These are phyloP conservation scores for Sedum album DNA, from an alignment of 164 flowering plant species.

Conservation along the genomic window DNA sequence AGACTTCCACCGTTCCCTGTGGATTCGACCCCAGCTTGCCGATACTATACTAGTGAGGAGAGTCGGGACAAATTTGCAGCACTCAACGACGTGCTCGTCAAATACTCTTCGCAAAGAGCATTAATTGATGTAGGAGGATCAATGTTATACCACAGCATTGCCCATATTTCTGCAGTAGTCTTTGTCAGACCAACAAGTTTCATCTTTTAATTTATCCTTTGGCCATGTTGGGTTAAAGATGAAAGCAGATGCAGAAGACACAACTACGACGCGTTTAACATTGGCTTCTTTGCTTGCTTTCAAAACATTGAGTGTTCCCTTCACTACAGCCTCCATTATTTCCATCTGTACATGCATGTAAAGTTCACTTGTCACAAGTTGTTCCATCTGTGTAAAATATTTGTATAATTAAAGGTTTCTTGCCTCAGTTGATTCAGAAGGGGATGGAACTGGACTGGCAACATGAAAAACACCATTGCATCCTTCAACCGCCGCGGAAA, in stretches of 20 bases:
- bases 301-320: conserved; percentile 43
- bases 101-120: too few species aligned
- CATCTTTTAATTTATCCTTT: conserved; percentile 28
- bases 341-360: not conserved
- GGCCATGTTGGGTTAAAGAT: conserved; percentile 34
- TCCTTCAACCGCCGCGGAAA: conserved; percentile 39
- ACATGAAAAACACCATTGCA: conserved; percentile 56
- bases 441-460: conserved; percentile 44
- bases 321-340: conserved; percentile 43
- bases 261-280: conserved; percentile 36
- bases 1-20: too few species aligned
- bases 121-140: not conserved
- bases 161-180: conserved; percentile 26
- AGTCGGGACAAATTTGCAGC: too few species aligned
- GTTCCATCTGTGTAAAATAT: too few species aligned
- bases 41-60: too few species aligned
- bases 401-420: not conserved
- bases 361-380: not conserved
- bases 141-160: conserved; percentile 1
- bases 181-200: conserved; percentile 43
- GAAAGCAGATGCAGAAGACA: conserved; percentile 36
- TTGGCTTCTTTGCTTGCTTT: conserved; percentile 34
- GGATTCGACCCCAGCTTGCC: too few species aligned
- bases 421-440: conserved; percentile 30
- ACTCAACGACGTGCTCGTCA: too few species aligned